These are phyloP conservation scores for Coemansia sp. DNA, from an alignment of 192 early-diverging fungal genomes.

Conservation along the genomic window DNA sequence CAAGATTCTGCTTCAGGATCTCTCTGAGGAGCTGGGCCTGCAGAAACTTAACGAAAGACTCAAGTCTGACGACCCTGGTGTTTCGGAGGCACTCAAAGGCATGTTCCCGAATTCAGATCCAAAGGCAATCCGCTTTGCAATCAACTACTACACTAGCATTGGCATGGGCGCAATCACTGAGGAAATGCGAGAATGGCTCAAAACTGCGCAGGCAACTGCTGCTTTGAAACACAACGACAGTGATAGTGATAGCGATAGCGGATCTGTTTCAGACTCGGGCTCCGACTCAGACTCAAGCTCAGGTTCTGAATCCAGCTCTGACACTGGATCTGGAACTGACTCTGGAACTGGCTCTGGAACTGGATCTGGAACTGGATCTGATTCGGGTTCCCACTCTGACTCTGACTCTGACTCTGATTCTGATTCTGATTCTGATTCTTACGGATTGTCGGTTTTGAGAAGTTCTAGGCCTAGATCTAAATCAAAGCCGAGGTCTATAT, in stretches of 20 bases:
- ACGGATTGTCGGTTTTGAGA: background rate
- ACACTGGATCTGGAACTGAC: slow-evolving; percentile 9
- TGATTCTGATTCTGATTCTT: slow-evolving; percentile 21
- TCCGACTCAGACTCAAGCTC: slow-evolving; percentile 27
- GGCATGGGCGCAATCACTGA: slow-evolving; percentile 90
- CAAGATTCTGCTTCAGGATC: slow-evolving; percentile 91
- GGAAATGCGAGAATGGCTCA: slow-evolving; percentile 85
- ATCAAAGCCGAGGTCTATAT: background rate
- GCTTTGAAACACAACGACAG: slow-evolving; percentile 12
- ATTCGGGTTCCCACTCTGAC: slow-evolving; percentile 12
- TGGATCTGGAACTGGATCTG: slow-evolving; percentile 10
- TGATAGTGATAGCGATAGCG: slow-evolving; percentile 26
- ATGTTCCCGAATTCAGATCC: slow-evolving; percentile 91
- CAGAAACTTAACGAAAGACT: slow-evolving; percentile 69
- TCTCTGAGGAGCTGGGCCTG: slow-evolving; percentile 81
- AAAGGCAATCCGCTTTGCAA: slow-evolving; percentile 87
- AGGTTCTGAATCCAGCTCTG: slow-evolving; percentile 28
- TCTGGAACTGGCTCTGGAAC: slow-evolving; percentile 4
- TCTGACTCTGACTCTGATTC: slow-evolving; percentile 26
- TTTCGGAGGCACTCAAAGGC: slow-evolving; percentile 76
- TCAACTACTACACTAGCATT: slow-evolving; percentile 97
- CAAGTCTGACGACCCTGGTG: slow-evolving; percentile 60
- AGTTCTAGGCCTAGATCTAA: background rate
- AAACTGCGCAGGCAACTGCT: slow-evolving; percentile 52
- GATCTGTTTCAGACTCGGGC: slow-evolving; percentile 21